A percentile compares a stretch with the other conserved stretches of the same genome.
Evolutionary conservation across 345 rosid species (phyloP).

Genomic region (Turritis glabra): DNA sequence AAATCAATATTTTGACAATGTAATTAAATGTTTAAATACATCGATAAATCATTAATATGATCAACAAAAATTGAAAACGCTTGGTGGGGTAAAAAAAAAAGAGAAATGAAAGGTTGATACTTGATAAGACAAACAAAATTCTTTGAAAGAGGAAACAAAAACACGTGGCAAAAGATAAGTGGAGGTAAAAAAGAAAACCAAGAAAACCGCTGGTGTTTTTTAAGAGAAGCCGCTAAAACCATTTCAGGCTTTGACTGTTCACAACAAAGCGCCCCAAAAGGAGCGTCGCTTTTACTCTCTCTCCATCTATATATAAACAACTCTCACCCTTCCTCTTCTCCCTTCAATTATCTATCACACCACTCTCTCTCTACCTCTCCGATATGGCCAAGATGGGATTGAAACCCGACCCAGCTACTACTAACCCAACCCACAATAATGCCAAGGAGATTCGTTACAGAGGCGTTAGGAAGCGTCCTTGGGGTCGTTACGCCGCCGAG

Average conservation of each 20-base stretch:
- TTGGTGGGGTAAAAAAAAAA: neutral
- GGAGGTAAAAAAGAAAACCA: slow-evolving; percentile 29
- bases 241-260: slow-evolving; percentile 50
- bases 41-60: neutral
- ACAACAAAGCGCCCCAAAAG: slow-evolving; percentile 53
- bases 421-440: slow-evolving; percentile 19
- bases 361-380: neutral
- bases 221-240: slow-evolving; percentile 52
- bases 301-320: slow-evolving; percentile 16
- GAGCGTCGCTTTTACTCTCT: slow-evolving; percentile 48
- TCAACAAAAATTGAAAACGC: slow-evolving; percentile 10
- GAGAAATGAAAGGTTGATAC: slow-evolving; percentile 14
- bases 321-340: slow-evolving; percentile 1
- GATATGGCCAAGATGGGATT: slow-evolving; percentile 31
- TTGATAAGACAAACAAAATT: slow-evolving; percentile 3
- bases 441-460: slow-evolving; percentile 70
- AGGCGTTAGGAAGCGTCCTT: slow-evolving; percentile 90
- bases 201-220: slow-evolving; percentile 39
- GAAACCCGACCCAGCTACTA: slow-evolving; percentile 36
- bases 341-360: slow-evolving; percentile 32
- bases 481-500: slow-evolving; percentile 98
- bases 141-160: neutral
- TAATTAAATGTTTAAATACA: neutral
- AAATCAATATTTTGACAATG: neutral
- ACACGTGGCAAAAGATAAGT: slow-evolving; percentile 41